Base-by-base conservation (phyloP, 1,284 basidiomycete genomes). In the Ustilago bromivora region DNA sequence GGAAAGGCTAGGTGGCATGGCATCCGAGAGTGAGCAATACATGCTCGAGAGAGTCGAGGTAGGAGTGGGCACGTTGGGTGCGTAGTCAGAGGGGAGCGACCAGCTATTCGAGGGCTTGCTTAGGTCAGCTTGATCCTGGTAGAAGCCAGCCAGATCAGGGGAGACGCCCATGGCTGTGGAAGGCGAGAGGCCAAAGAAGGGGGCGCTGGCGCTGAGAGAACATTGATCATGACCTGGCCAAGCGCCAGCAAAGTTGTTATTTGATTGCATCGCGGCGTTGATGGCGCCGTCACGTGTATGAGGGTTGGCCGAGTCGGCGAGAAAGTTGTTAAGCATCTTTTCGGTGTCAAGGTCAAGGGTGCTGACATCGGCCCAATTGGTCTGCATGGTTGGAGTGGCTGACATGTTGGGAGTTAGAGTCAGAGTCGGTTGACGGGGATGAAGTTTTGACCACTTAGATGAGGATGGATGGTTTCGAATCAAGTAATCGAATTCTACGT, bases 271-370 rank as follows among this genome's bases (percentile, higher is more conserved):
- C 9, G 36, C 41, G 17, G n/a, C 13, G 46, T 13, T 36, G 46
- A 23, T 19, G 15, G 35, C 35, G 32, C 28, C 35, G 23, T 46
- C 53, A 31, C 57, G n/a, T 2, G n/a, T 43, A 13, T 23, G 17
- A 34, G 43, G n/a, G n/a, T 46, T 28, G 31, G 36, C 32, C 10
- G 61, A 41, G 40, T 60, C 28, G 19, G 46, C 41, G n/a, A 72
- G 43, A 17, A 76, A 40, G 1, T 66, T 66, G 51, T 64, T 61
- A 57, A 76, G 61, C 59, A 71, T 68, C 57, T 61, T 63, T 34
- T 76, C 74, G 49, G 70, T 67, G 23, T 76, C 74, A 23, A 40
- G 36, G 32, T 76, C 73, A 15, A 65, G 23, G 3, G 59, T 13
- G 35, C 49, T 58, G 55, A 65, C 49, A 35, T 65, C 65, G 47